Conservation (phyloP, 805 yeast species). For the Saturnispora sekii region DNA sequence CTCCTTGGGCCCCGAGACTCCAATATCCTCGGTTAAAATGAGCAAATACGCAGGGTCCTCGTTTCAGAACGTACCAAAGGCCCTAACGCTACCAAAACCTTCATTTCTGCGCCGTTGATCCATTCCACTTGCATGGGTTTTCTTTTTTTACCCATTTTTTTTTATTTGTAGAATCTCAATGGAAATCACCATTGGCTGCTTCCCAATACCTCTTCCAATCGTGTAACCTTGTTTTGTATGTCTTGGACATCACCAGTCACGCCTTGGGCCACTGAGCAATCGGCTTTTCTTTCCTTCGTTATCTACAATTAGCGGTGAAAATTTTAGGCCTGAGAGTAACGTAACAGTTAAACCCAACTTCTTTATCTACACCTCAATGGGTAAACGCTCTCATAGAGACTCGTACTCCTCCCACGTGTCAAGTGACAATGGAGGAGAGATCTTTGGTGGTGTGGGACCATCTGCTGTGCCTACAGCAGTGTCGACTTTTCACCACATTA, state of each 20-base stretch:
- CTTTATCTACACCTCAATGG: not conserved
- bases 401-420: constrained; percentile 1
- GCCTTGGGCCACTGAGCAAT: no score
- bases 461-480: constrained; percentile 71
- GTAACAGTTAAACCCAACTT: no score
- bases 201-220: no score
- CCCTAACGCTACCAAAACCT: constrained; percentile 46
- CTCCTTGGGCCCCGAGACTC: no score
- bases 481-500: constrained; percentile 56
- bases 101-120: constrained; percentile 27
- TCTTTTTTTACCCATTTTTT: constrained; percentile 1
- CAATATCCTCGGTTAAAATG: constrained; percentile 6
- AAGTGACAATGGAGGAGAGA: constrained; percentile 52
- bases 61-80: constrained; percentile 47
- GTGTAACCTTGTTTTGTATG: not conserved
- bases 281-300: no score
- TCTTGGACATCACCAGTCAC: not conserved
- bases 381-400: constrained; percentile 4
- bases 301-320: no score
- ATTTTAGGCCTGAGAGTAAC: no score
- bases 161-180: not conserved
- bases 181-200: no score
- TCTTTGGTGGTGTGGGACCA: constrained; percentile 70
- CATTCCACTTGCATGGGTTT: not conserved
- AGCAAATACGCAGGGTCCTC: constrained; percentile 44